Conservation (phyloP, 164 flowering plant genomes). For the Dillenia suffruticosa region DNA sequence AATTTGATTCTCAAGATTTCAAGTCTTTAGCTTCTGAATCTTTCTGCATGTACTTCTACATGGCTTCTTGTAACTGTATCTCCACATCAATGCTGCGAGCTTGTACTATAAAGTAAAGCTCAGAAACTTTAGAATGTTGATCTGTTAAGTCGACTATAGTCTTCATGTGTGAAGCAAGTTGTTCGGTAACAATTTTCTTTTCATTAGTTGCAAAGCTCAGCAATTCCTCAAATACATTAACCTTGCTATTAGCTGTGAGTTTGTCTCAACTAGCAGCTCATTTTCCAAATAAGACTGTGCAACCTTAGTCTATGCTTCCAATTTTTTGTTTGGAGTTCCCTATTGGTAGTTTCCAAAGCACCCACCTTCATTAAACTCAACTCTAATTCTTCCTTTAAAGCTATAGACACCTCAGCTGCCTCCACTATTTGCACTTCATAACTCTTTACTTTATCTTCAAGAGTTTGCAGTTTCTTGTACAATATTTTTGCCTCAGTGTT, state of each 20-base stretch:
- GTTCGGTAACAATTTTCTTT: constrained; percentile 46
- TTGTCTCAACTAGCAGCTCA: constrained; percentile 60
- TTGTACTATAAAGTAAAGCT: constrained; percentile 41
- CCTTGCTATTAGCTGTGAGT: constrained; percentile 54
- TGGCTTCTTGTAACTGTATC: constrained; percentile 40
- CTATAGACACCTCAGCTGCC: constrained; percentile 35
- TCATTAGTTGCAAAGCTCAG: constrained; percentile 44
- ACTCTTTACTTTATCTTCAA: constrained; percentile 43
- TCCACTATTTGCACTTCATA: constrained; percentile 44
- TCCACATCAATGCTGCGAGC: constrained; percentile 41
- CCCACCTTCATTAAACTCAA: constrained; percentile 33
- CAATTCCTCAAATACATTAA: constrained; percentile 59
- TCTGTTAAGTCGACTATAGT: constrained; percentile 55
- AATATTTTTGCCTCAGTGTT: constrained; percentile 52
- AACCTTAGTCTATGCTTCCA: constrained; percentile 53
- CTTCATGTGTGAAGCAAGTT: constrained; percentile 48
- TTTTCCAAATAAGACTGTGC: constrained; percentile 56
- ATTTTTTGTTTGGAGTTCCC: constrained; percentile 40
- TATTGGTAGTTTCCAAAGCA: constrained; percentile 42
- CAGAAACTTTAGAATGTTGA: constrained; percentile 49
- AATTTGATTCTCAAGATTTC: too few relatives aligned
- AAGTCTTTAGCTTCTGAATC: constrained; percentile 59
- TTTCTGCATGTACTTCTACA: constrained; percentile 27
- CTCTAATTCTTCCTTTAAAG: constrained; percentile 50
- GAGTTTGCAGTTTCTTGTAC: constrained; percentile 37